Conservation (phyloP, 441 rosid species). For the Geranium incanum region DNA sequence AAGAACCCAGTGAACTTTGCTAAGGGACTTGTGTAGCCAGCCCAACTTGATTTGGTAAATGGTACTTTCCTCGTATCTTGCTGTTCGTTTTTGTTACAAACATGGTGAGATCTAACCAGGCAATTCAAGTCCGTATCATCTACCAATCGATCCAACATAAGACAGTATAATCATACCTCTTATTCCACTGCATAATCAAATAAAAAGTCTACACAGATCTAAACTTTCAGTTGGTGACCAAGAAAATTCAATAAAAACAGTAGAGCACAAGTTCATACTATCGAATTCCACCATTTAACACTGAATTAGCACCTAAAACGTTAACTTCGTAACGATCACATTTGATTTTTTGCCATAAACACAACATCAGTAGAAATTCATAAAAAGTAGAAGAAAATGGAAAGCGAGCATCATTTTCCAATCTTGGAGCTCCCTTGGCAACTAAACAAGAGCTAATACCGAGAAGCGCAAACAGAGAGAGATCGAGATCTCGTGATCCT, state of each 20-base stretch:
- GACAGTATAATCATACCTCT: not conserved
- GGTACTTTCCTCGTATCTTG: not conserved
- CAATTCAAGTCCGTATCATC: not conserved
- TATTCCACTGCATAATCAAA: conserved; percentile 16
- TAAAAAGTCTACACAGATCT: conserved; percentile 18
- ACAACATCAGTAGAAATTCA: not conserved
- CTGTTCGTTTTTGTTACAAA: not conserved
- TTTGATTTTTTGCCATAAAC: not conserved
- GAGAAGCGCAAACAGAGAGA: not conserved
- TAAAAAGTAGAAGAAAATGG: not conserved
- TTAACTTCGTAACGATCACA: not conserved
- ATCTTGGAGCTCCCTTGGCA: not conserved
- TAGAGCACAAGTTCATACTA: not conserved
- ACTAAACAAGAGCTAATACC: not conserved
- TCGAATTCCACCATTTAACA: not conserved
- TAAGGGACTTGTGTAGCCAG: too few relatives aligned
- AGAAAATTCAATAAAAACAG: not conserved
- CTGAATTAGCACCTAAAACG: not conserved
- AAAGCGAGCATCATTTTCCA: not conserved
- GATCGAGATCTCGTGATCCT: not conserved
- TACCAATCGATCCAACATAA: conserved; percentile 1
- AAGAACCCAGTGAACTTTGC: too few relatives aligned
- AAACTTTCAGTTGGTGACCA: conserved; percentile 2
- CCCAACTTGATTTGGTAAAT: not conserved
- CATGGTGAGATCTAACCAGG: not conserved